These are phyloP conservation scores for Exophiala sp. DNA, from an alignment of 2,329 filamentous ascomycete genomes.

Conservation along the genomic window DNA sequence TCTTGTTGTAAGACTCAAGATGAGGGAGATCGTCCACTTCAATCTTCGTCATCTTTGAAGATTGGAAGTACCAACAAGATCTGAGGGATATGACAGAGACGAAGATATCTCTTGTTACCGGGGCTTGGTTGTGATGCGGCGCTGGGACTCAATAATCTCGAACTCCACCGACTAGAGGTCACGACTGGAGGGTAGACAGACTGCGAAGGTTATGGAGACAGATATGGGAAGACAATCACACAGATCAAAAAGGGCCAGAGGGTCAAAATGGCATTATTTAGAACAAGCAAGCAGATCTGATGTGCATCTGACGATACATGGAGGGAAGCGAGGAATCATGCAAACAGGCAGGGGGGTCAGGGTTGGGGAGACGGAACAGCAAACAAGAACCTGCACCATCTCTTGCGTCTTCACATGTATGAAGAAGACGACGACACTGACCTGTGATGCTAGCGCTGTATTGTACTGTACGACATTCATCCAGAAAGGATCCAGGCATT, in stretches of 20 bases:
- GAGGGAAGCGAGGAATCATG: conserved; percentile 13
- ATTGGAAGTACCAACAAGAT: neutral
- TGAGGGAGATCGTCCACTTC: conserved; percentile 4
- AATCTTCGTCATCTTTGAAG: conserved; percentile 1
- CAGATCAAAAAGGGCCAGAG: conserved; percentile 8
- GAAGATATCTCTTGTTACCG: too few species aligned
- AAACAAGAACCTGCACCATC: conserved; percentile 24
- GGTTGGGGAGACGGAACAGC: conserved; percentile 13
- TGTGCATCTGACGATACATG: conserved; percentile 14
- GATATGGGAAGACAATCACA: conserved; percentile 2
- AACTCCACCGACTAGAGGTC: too few species aligned
- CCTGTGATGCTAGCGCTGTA: conserved; percentile 18
- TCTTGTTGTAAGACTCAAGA: conserved; percentile 4
- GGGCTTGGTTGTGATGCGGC: too few species aligned
- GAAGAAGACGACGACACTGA: conserved; percentile 12
- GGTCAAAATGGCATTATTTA: conserved; percentile 15
- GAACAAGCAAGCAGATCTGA: conserved; percentile 12
- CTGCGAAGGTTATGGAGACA: neutral
- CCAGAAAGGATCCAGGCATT: conserved; percentile 13
- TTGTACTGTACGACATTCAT: conserved; percentile 18
- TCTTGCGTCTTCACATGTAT: conserved; percentile 11
- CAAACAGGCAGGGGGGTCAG: conserved; percentile 28
- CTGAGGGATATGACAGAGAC: neutral
- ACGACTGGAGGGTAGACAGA: neutral
- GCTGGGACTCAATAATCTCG: too few species aligned